phyloP scores from a whole-genome alignment of 2,329 filamentous ascomycete species.

The Aspergillus amoenus region DNA sequence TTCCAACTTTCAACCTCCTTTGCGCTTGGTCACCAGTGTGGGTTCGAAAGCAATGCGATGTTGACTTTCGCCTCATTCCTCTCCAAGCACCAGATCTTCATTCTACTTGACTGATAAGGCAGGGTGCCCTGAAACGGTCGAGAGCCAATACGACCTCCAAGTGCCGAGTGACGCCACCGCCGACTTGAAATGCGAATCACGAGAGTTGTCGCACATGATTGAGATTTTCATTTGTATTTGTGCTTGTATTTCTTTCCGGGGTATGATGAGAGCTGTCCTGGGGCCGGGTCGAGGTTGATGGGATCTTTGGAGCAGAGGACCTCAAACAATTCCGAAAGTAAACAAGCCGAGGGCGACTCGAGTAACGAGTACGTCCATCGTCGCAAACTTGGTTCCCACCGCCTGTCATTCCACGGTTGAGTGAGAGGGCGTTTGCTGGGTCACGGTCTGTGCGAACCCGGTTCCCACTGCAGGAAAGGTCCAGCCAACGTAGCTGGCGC shows the following conservation, averaged over 20 bases:
- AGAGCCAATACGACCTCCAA: conserved; percentile 12
- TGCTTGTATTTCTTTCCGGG: neutral
- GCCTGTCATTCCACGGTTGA: conserved; percentile 16
- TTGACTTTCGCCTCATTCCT: conserved; percentile 10
- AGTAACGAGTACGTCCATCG: neutral
- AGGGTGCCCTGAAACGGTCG: conserved; percentile 8
- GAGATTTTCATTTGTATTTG: too few relatives aligned
- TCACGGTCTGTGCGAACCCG: conserved; percentile 25
- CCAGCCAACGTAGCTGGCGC: neutral
- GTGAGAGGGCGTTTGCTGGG: conserved; percentile 15
- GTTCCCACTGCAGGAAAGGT: conserved; percentile 19
- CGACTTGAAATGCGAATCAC: neutral
- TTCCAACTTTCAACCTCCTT: neutral
- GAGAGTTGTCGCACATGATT: neutral
- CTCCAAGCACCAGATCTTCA: conserved; percentile 11
- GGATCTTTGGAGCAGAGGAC: neutral
- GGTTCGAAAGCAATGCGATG: neutral
- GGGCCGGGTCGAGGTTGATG: neutral
- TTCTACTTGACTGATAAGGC: conserved; percentile 5
- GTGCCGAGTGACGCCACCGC: conserved; percentile 8
- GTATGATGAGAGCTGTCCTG: neutral
- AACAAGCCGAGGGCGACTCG: neutral
- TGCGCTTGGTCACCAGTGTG: neutral
- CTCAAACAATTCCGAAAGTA: conserved; percentile 4
- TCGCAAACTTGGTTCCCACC: neutral